Evolutionary conservation across 257 asterid genomes (phyloP), one percentile per base, ranked within the genome.

Genomic region (Fraxinus americana): DNA sequence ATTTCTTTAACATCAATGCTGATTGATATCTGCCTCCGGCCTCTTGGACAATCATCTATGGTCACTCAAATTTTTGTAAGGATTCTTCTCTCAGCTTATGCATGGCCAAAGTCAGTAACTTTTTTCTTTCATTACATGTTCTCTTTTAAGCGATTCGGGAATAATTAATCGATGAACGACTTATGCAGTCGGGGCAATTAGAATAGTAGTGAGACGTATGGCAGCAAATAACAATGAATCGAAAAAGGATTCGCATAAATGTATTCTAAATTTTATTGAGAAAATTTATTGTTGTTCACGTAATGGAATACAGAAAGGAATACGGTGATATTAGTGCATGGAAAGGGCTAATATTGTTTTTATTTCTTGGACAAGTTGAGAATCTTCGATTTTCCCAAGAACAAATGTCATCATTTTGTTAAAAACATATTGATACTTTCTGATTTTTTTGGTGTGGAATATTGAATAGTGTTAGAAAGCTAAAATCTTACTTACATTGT

Each of bases 61-160:
- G 91, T 94, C 29, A 83, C 98, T 0, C 97, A 89, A 70, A 84
- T 94, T 75, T 81, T 90, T 1, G 97, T 94, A 88, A 84, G 91
- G 17, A 71, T 38, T 14, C 19, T 4, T 67, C 7, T 66, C 61
- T 61, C n/a, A 16, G 7, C 11, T 32, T 9, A 17, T 43, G 21
- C 32, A 21, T 35, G 43, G 38, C n/a, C 48, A 7, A 30, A 39
- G 57, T 1, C 14, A 14, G 14, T 4, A 13, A 61, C 4, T 32
- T 68, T 43, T 16, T 32, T 6, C 34, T 48, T 4, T 41, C 14
- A 67, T 21, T 21, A 67, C 68, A 21, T 10, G 34, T 61, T 61
- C 16, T 23, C 13, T 61, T 61, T 21, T 61, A 25, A 61, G 14
- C 7, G 17, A 23, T 19, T 57, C 23, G n/a, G 13, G 12, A 57